phyloP scores from a whole-genome alignment of 192 early-diverging fungal genomes.

The Dissophora ornata region DNA sequence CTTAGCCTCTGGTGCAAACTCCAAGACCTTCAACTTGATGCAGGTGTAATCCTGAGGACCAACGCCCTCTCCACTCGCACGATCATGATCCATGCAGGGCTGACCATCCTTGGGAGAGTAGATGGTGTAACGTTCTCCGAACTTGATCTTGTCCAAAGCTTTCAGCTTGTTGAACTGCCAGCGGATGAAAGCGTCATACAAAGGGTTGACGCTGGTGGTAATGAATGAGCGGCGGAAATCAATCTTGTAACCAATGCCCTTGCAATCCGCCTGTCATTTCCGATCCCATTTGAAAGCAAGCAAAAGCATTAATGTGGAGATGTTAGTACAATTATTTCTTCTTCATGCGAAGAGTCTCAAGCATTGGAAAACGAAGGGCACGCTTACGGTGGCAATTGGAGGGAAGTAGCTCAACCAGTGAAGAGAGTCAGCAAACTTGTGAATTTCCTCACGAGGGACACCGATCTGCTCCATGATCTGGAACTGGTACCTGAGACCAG shows the following conservation, averaged over 20 bases:
- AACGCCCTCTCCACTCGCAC: slow-evolving; percentile 91
- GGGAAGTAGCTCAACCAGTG: slow-evolving; percentile 98
- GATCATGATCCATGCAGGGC: slow-evolving; percentile 99
- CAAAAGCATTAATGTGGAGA: neutral
- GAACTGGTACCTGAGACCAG: slow-evolving; percentile 91
- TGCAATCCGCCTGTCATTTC: slow-evolving; percentile 70
- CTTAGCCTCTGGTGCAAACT: slow-evolving; percentile 66
- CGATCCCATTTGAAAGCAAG: slow-evolving; percentile 5
- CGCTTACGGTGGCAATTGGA: slow-evolving; percentile 76
- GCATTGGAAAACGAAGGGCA: too few relatives aligned
- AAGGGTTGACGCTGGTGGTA: slow-evolving; percentile 97
- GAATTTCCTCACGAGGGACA: slow-evolving; percentile 88
- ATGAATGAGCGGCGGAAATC: slow-evolving; percentile 98
- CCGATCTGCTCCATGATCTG: slow-evolving; percentile 95
- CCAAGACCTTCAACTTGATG: slow-evolving; percentile 89
- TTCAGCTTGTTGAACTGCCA: slow-evolving; percentile 97
- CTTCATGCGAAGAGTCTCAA: neutral
- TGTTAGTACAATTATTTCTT: neutral
- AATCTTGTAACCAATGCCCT: slow-evolving; percentile 81
- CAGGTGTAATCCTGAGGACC: slow-evolving; percentile 96
- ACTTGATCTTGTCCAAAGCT: slow-evolving; percentile 86
- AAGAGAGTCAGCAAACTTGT: slow-evolving; percentile 88
- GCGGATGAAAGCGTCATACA: slow-evolving; percentile 96
- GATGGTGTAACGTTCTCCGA: slow-evolving; percentile 97
- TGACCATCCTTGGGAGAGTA: slow-evolving; percentile 95